Percentiles rank a stretch among this genome's conserved stretches.
phyloP scores from a whole-genome alignment of 2,329 filamentous ascomycete genomes.

The Ascochyta lentis region DNA sequence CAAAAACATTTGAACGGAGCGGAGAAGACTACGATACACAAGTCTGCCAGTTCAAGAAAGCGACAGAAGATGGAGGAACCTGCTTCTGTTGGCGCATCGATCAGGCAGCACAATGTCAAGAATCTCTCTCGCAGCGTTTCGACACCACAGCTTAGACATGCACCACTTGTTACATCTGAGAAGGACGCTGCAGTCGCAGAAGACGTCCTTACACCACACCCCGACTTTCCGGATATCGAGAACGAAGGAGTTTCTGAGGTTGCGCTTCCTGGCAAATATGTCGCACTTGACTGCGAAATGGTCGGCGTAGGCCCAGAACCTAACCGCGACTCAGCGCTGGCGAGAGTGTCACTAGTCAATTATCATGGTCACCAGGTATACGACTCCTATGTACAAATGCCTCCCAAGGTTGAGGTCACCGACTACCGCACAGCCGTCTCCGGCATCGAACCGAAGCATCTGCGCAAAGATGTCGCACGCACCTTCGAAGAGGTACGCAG shows the following conservation, averaged over 20 bases:
- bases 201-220: constrained; percentile 55
- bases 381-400: constrained; percentile 85
- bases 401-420: constrained; percentile 72
- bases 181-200: constrained; percentile 63
- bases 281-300: constrained; percentile 98
- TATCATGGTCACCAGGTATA: constrained; percentile 93
- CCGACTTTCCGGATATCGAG: constrained; percentile 49
- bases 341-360: constrained; percentile 88
- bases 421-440: constrained; percentile 91
- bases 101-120: constrained; percentile 52
- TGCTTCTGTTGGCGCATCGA: constrained; percentile 40
- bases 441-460: constrained; percentile 77
- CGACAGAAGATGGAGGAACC: constrained; percentile 50
- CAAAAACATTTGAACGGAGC: constrained; percentile 45
- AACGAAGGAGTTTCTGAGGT: constrained; percentile 57
- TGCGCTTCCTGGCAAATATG: constrained; percentile 82
- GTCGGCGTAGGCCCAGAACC: constrained; percentile 76
- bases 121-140: constrained; percentile 46
- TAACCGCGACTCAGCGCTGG: constrained; percentile 75
- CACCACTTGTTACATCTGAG: constrained; percentile 59
- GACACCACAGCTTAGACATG: constrained; percentile 43
- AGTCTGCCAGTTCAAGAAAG: constrained; percentile 36
- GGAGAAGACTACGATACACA: constrained; percentile 27
- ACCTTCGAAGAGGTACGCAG: constrained; percentile 78
- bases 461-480: constrained; percentile 60